Evolutionary conservation across 306 rosid genomes (phyloP), one percentile per base, ranked within the genome.

Genomic region (Hippophae rhamnoides): DNA sequence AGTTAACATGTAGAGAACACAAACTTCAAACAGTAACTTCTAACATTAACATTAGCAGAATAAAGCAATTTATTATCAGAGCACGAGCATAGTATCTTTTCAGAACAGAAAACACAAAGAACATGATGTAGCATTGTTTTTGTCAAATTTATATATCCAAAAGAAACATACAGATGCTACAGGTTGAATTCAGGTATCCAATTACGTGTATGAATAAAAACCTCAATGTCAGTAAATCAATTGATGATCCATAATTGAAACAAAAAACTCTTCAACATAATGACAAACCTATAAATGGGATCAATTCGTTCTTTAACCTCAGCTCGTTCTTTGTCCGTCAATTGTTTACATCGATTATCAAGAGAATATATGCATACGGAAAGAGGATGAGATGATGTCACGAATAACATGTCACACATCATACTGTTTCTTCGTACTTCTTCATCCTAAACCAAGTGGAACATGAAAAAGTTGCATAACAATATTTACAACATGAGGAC

Each of bases 301-400:
- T 93, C 69, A 14, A 93, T 88, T 69, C 23, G 78, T 73, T 93
- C 99, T 77, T 85, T 86, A 27, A 86, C 76, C 67, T 64, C 77
- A 51, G 71, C 68, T n/a, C 94, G 86, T n/a, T 86, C 84, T 64
- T 38, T 80, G 74, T 75, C 84, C 9, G 84, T 62, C 82, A 88
- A 72, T 61, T 76, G 86, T 68, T 82, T 93, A 56, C 90, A 82
- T 63, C 78, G 84, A 68, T 82, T 71, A 70, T 93, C 97, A 23
- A 93, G 97, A 57, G 96, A 88, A 74, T 94, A 86, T 63, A 93
- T 93, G 73, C 94, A 86, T 5, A 86, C 99, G 57, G 97, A 93
- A 55, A 93, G 97, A 53, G 99, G 95, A 78, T 86, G 99, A 60
- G 89, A 86, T 9, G 93, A 87, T 64, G 84, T 78, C 64, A 93